Evolutionary conservation across 768 basidiomycete species (phyloP).

Genomic region (Daedaleopsis sinensis): DNA sequence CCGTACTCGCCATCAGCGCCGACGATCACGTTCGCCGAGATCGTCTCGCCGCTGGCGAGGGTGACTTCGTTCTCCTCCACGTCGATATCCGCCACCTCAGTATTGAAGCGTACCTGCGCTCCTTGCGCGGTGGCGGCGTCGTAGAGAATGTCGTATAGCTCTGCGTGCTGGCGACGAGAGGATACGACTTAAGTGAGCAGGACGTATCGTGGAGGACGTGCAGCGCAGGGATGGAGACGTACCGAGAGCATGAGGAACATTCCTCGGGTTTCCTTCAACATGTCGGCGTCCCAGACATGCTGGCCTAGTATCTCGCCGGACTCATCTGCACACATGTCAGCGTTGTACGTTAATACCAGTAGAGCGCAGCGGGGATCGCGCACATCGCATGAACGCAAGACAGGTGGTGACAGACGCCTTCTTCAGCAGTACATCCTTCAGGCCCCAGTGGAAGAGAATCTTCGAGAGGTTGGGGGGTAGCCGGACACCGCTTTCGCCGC

Average conservation of each 20-base stretch:
- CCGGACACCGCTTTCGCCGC: conserved; percentile 29
- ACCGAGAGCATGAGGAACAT: conserved; percentile 36
- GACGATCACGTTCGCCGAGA: conserved; percentile 37
- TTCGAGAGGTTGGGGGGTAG: conserved; percentile 42
- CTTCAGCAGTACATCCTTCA: conserved; percentile 29
- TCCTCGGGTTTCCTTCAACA: conserved; percentile 34
- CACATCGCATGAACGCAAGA: conserved; percentile 26
- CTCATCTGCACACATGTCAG: conserved; percentile 21
- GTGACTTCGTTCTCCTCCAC: conserved; percentile 26
- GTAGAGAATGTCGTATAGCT: conserved; percentile 36
- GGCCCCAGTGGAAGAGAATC: conserved; percentile 40
- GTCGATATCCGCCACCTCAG: conserved; percentile 31
- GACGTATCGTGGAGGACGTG: too few relatives aligned
- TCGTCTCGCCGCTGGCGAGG: conserved; percentile 32
- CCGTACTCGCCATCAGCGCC: conserved; percentile 40
- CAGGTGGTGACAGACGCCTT: conserved; percentile 21
- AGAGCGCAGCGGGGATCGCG: not conserved
- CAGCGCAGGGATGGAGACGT: conserved; percentile 22
- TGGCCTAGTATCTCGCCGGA: conserved; percentile 32
- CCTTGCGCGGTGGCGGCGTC: conserved; percentile 33
- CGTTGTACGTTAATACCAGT: not conserved
- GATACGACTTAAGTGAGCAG: not conserved
- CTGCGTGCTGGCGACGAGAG: conserved; percentile 31
- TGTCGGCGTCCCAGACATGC: conserved; percentile 32
- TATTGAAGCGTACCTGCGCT: conserved; percentile 28